Conservation (phyloP, 2,329 filamentous ascomycete genomes). For the Escovopsis sp. region DNA sequence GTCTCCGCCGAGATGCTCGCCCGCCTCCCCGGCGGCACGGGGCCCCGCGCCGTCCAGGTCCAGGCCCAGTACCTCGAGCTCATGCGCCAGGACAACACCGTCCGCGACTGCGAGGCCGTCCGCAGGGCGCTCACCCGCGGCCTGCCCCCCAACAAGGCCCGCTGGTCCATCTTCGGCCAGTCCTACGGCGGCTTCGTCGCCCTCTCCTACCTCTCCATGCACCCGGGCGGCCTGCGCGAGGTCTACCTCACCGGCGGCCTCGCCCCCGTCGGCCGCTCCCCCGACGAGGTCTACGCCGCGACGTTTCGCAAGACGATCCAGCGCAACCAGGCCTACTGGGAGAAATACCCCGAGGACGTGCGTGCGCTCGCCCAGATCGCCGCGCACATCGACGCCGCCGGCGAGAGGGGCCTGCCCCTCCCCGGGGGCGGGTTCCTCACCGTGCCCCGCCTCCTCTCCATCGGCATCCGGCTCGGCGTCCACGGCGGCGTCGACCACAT, state of each 20-base stretch:
- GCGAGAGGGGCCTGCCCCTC: conserved; percentile 32
- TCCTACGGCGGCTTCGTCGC: conserved; percentile 83
- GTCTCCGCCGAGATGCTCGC: conserved; percentile 59
- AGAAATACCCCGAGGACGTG: conserved; percentile 71
- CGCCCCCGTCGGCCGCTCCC: conserved; percentile 54
- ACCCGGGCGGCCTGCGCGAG: conserved; percentile 64
- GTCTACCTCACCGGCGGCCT: conserved; percentile 75
- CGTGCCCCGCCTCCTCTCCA: conserved; percentile 55
- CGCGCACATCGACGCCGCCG: conserved; percentile 44
- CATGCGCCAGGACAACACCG: conserved; percentile 82
- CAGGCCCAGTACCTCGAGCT: conserved; percentile 70
- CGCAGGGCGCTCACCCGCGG: conserved; percentile 56
- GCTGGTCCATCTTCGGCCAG: conserved; percentile 81
- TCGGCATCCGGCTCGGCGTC: conserved; percentile 64
- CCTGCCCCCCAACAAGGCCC: conserved; percentile 52
- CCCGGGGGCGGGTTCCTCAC: conserved; percentile 62
- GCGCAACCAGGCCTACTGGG: conserved; percentile 67
- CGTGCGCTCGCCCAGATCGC: conserved; percentile 51
- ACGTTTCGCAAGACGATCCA: conserved; percentile 54
- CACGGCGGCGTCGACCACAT: conserved; percentile 63
- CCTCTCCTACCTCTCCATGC: conserved; percentile 70
- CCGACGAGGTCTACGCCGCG: conserved; percentile 60
- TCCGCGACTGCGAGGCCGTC: conserved; percentile 77
- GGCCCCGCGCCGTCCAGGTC: conserved; percentile 25
- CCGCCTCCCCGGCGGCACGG: conserved; percentile 33